Conservation (phyloP, 75 land plant species). For the Sequoiadendron giganteum region DNA sequence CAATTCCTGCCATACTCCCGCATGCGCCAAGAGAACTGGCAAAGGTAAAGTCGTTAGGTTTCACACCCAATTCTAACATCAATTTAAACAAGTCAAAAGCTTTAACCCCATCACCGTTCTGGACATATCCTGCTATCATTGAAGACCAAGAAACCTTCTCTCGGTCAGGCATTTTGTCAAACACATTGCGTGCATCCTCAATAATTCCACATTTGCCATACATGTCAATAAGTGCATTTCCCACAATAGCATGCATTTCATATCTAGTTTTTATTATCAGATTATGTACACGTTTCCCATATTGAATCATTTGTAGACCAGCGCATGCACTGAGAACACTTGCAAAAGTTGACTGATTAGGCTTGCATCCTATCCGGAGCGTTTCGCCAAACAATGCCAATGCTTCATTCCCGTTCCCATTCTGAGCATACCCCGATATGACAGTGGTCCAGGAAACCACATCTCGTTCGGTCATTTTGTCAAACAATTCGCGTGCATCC, state of each 20-base stretch:
- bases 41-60: constrained; percentile 23
- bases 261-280: constrained; percentile 28
- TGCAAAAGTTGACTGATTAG: constrained; percentile 26
- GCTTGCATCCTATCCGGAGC: constrained; percentile 18
- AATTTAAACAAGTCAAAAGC: constrained; percentile 20
- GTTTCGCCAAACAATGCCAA: constrained; percentile 16
- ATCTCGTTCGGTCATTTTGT: constrained; percentile 26
- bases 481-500: constrained; percentile 19
- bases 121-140: constrained; percentile 36
- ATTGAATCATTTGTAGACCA: constrained; percentile 12
- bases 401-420: constrained; percentile 21
- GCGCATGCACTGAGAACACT: constrained; percentile 45
- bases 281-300: constrained; percentile 46
- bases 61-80: constrained; percentile 20
- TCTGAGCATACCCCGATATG: constrained; percentile 44
- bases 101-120: constrained; percentile 20
- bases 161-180: constrained; percentile 14
- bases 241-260: constrained; percentile 23
- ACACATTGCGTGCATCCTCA: constrained; percentile 32
- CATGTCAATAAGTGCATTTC: constrained; percentile 38
- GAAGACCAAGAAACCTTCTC: constrained; percentile 44
- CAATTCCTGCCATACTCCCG: constrained; percentile 17
- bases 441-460: constrained; percentile 39
- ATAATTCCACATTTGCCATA: constrained; percentile 38
- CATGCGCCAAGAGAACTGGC: constrained; percentile 35